Percentiles rank a stretch among this genome's conserved stretches.
Conservation (phyloP, 2,329 filamentous ascomycete species). For the Penicillium sp. region DNA sequence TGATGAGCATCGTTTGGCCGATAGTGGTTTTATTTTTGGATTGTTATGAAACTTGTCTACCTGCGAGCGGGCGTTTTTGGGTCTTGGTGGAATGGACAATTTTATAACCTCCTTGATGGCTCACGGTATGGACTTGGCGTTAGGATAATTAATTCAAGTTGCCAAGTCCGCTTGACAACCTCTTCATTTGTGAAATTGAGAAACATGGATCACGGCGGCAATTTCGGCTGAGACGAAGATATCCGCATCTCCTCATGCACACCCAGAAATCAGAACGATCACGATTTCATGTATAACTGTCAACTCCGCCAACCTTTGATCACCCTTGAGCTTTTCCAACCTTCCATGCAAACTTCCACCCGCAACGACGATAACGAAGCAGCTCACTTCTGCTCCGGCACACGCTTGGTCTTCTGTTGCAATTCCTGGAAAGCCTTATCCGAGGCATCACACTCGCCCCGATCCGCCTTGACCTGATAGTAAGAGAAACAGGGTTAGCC, state of each 20-base stretch:
- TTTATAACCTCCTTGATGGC: neutral
- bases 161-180: neutral
- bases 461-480: constrained; percentile 61
- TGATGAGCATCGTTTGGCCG: constrained; percentile 41
- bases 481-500: neutral
- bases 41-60: constrained; percentile 4
- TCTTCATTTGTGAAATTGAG: neutral
- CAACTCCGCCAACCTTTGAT: neutral
- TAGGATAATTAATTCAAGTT: neutral
- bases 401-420: constrained; percentile 62
- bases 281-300: neutral
- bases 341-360: neutral
- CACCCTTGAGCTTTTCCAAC: neutral
- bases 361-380: neutral
- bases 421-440: constrained; percentile 52
- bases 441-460: constrained; percentile 44
- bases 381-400: constrained; percentile 21
- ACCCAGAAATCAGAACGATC: neutral
- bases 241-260: neutral
- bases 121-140: neutral
- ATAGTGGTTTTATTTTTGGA: constrained; percentile 4
- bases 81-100: neutral
- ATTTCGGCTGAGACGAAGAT: neutral
- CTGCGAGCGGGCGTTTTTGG: constrained; percentile 24
- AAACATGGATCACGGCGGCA: neutral